Evolutionary conservation across 2,329 filamentous ascomycete species (phyloP).

Genomic region (Beauveria bassiana): DNA sequence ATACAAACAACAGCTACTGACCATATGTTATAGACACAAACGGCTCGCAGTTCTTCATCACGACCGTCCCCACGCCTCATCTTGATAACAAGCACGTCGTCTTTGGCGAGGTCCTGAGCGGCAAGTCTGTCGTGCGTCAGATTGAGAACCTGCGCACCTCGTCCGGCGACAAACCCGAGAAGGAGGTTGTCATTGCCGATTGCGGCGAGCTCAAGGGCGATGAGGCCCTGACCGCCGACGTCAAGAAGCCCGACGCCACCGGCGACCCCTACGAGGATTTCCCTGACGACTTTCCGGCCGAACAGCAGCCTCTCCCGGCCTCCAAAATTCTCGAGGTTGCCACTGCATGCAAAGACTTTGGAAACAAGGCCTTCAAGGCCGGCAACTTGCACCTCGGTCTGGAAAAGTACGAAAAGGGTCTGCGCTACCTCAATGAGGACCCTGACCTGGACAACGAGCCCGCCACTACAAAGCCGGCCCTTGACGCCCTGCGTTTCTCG

Average conservation of each 20-base stretch:
- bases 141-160: conserved; percentile 78
- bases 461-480: conserved; percentile 55
- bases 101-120: conserved; percentile 87
- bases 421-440: conserved; percentile 84
- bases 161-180: conserved; percentile 66
- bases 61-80: conserved; percentile 89
- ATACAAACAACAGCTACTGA: not conserved
- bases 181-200: conserved; percentile 67
- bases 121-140: conserved; percentile 83
- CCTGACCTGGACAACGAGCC: conserved; percentile 66
- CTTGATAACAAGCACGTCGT: conserved; percentile 96
- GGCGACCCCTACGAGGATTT: conserved; percentile 95
- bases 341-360: conserved; percentile 78
- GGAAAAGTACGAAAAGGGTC: conserved; percentile 88
- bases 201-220: conserved; percentile 78
- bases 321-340: conserved; percentile 70
- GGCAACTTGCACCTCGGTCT: conserved; percentile 64
- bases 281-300: conserved; percentile 67
- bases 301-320: conserved; percentile 55
- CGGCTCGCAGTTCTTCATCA: conserved; percentile 97
- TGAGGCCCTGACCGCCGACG: conserved; percentile 57
- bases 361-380: conserved; percentile 85
- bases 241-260: conserved; percentile 66
- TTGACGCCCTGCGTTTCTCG: conserved; percentile 70
- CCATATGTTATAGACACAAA: conserved; percentile 59